Evolutionary conservation across 2,329 filamentous ascomycete genomes (phyloP).

Genomic region (Metarhizium robertsii): DNA sequence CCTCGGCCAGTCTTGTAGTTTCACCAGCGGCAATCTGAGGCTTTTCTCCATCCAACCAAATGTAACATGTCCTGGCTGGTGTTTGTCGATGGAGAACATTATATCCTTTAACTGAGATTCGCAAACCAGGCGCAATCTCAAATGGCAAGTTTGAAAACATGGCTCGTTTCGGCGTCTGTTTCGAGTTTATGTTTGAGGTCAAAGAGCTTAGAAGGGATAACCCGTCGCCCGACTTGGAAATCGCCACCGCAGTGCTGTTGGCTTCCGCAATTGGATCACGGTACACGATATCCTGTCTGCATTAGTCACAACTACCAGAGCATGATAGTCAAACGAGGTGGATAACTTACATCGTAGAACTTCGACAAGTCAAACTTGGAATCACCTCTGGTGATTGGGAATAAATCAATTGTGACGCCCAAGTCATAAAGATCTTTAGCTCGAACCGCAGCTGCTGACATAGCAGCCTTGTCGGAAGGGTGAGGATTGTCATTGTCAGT

Average conservation of each 20-base stretch:
- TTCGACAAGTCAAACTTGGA: constrained; percentile 69
- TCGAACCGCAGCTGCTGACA: constrained; percentile 70
- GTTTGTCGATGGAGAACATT: constrained; percentile 78
- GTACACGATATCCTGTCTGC: constrained; percentile 75
- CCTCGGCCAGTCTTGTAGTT: constrained; percentile 67
- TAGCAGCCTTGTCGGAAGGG: constrained; percentile 57
- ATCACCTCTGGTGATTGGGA: constrained; percentile 68
- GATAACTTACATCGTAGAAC: constrained; percentile 72
- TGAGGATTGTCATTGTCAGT: constrained; percentile 91
- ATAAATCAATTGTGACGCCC: constrained; percentile 84
- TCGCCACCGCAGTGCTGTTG: constrained; percentile 40
- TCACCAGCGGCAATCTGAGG: constrained; percentile 69
- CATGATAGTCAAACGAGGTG: not conserved
- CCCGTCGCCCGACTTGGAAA: constrained; percentile 62
- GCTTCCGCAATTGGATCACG: constrained; percentile 64
- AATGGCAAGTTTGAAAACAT: constrained; percentile 82
- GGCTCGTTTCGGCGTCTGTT: constrained; percentile 74
- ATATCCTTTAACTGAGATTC: constrained; percentile 89
- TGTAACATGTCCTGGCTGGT: constrained; percentile 72
- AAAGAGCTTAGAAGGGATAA: constrained; percentile 71
- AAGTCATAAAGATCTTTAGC: constrained; percentile 94
- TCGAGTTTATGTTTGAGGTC: constrained; percentile 82
- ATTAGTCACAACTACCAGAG: constrained; percentile 3
- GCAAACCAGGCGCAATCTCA: constrained; percentile 75
- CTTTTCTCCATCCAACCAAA: constrained; percentile 81